A percentile compares a stretch with the other conserved stretches of the same genome.
Conservation (phyloP, 306 rosid genomes). For the Myrica gale region DNA sequence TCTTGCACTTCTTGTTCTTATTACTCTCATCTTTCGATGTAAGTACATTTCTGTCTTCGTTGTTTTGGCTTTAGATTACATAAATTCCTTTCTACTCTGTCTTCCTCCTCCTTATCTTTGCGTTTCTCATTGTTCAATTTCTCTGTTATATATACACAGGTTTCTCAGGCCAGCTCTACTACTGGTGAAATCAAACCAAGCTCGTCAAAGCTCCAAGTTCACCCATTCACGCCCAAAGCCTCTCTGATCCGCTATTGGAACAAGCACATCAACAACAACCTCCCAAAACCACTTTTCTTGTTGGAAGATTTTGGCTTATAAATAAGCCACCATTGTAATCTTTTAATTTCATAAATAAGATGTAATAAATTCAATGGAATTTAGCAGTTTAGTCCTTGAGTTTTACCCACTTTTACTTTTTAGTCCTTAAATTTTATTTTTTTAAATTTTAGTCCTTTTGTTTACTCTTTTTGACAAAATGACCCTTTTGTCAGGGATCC, state of each 20-base stretch:
- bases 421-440: too few species aligned
- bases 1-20: slow-evolving; percentile 41
- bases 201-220: slow-evolving; percentile 12
- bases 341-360: too few species aligned
- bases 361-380: too few species aligned
- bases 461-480: too few species aligned
- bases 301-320: too few species aligned
- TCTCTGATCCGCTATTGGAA: slow-evolving; percentile 74
- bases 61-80: too few species aligned
- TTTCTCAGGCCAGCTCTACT: slow-evolving; percentile 27
- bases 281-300: slow-evolving; percentile 42
- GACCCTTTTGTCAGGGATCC: too few species aligned
- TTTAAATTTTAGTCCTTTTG: too few species aligned
- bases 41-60: slow-evolving; percentile 21
- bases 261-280: slow-evolving; percentile 42
- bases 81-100: background rate
- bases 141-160: slow-evolving; percentile 34
- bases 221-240: slow-evolving; percentile 79
- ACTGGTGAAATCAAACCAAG: background rate
- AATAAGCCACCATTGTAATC: too few species aligned
- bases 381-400: too few species aligned
- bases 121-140: background rate
- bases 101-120: background rate
- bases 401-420: too few species aligned
- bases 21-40: slow-evolving; percentile 55